These are phyloP conservation scores for Verbena officinalis DNA, from an alignment of 257 asterid species.

Conservation along the genomic window DNA sequence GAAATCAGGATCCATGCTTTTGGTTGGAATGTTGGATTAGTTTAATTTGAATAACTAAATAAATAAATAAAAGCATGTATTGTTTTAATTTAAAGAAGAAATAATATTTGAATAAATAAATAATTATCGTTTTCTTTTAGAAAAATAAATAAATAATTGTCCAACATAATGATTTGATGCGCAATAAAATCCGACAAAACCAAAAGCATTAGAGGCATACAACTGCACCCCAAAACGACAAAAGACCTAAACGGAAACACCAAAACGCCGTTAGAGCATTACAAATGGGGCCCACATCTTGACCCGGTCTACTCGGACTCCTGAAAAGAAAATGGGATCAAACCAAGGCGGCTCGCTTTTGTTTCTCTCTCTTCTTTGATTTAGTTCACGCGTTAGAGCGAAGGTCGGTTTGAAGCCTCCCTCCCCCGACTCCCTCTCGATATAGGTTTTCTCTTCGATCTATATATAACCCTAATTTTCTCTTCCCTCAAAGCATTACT, in stretches of 20 bases:
- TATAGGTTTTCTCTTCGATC: background rate
- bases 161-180: background rate
- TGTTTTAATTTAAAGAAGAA: background rate
- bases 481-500: background rate
- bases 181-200: conserved; percentile 5
- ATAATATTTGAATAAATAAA: background rate
- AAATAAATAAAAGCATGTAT: background rate
- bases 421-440: conserved; percentile 1
- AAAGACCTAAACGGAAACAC: conserved; percentile 19
- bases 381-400: conserved; percentile 36
- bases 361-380: conserved; percentile 24
- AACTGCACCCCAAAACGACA: conserved; percentile 32
- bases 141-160: background rate
- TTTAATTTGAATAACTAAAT: background rate
- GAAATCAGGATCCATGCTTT: too few relatives aligned
- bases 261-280: conserved; percentile 20
- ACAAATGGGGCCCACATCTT: conserved; percentile 18
- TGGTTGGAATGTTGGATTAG: too few relatives aligned
- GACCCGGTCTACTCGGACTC: conserved; percentile 36
- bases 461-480: conserved; percentile 15
- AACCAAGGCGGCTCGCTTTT: conserved; percentile 36
- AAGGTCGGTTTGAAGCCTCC: conserved; percentile 39
- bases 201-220: conserved; percentile 17
- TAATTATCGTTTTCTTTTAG: too few relatives aligned
- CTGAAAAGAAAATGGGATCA: conserved; percentile 24